Evolutionary conservation across 73 alveolate genomes (phyloP), one percentile per base, ranked within the genome.

Genomic region (Paraurostyla sp.): DNA sequence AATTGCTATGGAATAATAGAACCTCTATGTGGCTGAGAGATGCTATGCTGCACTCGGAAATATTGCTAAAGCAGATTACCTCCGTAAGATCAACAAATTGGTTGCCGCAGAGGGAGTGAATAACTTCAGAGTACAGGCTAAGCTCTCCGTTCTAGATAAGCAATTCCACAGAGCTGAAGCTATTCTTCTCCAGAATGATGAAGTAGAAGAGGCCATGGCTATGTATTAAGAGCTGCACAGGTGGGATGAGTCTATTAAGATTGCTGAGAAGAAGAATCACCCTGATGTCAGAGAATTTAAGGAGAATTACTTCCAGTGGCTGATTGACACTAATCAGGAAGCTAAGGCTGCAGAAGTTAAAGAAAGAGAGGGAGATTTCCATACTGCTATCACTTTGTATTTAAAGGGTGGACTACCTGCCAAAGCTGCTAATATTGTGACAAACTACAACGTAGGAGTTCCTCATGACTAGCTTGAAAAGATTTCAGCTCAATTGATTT

Each of bases 11-110:
- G 99, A 99, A 94, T 97, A 98, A 84, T 91, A 95, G 89, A 98
- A 99, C 85, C 93, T 98, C 59, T 85, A 96, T n/a, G 99, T 99
- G 35, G 99, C 99, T 30, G 99, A 99, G 94, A 96, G 98, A 68
- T 99, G 99, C 96, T 99, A 93, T 91, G 99, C 99, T 0, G 99
- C 99, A 22, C 93, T 99, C 40, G 99, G 99, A 22, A 98, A 98
- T 75, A 96, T 98, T 58, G 97, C 99, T 59, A 98, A 97, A 90
- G 99, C 99, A 32, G 95, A 98, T 68, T 95, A 94, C 82, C 45
- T 93, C 25, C 86, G 97, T 52, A 84, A 96, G 94, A 95, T 97
- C 83, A 95, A 95, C 91, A 92, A 96, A 43, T 85, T 97, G 27
- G 89, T 85, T 4, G 97, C 97, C 54, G 96, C 96, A 48, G 99